Conservation (phyloP, 495 filamentous ascomycete genomes). For the Podospora pseudoanserina region DNA sequence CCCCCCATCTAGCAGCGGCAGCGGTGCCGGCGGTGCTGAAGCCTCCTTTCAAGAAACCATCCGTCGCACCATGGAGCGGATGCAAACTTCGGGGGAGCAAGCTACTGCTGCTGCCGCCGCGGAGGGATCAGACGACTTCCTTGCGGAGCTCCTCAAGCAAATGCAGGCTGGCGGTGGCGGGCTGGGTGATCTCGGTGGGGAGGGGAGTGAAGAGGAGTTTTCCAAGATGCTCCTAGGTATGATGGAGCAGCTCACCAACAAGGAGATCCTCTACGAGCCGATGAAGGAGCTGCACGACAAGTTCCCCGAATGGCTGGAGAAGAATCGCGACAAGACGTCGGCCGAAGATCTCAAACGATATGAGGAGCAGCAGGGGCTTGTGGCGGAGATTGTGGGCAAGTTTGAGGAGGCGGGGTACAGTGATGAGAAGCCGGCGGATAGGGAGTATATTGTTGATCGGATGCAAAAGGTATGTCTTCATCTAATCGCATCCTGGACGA, state of each 20-base stretch:
- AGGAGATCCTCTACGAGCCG: constrained; percentile 96
- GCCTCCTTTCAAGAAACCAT: constrained; percentile 88
- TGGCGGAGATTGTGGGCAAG: constrained; percentile 79
- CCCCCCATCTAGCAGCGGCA: constrained; percentile 6
- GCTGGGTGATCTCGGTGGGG: constrained; percentile 53
- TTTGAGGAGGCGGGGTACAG: constrained; percentile 77
- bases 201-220: constrained; percentile 82
- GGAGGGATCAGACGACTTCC: constrained; percentile 69
- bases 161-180: constrained; percentile 51
- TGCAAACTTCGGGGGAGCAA: constrained; percentile 79
- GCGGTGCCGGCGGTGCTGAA: constrained; percentile 36
- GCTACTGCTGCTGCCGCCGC: constrained; percentile 74
- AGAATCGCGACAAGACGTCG: constrained; percentile 61
- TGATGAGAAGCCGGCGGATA: constrained; percentile 74
- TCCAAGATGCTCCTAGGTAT: constrained; percentile 90
- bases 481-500: neutral
- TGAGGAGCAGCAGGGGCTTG: constrained; percentile 74
- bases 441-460: constrained; percentile 89
- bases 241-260: constrained; percentile 98
- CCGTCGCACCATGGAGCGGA: constrained; percentile 84
- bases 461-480: constrained; percentile 82
- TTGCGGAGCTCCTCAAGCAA: constrained; percentile 81
- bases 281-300: constrained; percentile 96
- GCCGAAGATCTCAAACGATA: constrained; percentile 75
- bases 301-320: constrained; percentile 81